A percentile compares a stretch with the other conserved stretches of the same genome.
Evolutionary conservation across 73 alveolate genomes (phyloP).

Genomic region (Tetrahymena elliotti): DNA sequence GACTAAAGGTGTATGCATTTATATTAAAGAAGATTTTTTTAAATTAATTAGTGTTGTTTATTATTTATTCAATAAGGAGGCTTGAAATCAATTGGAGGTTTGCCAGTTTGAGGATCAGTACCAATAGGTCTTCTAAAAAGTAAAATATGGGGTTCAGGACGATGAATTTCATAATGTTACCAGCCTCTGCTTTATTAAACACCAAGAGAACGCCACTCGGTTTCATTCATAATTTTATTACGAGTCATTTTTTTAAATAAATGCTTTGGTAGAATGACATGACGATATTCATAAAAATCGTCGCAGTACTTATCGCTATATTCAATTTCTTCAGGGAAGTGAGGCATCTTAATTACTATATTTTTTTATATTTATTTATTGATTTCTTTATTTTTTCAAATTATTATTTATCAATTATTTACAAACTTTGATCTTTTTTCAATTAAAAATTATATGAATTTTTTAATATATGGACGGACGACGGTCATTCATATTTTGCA

Average conservation of each 20-base stretch:
- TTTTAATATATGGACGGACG: not conserved
- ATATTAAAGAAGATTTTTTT: not conserved
- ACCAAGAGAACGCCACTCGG: constrained; percentile 94
- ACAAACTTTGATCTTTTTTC: not conserved
- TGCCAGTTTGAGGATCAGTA: not conserved
- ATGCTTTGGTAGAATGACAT: constrained; percentile 71
- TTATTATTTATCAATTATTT: not conserved
- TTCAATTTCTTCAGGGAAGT: constrained; percentile 72
- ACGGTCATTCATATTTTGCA: not conserved
- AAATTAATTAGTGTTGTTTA: not conserved
- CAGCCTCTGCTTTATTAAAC: constrained; percentile 90
- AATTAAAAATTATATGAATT: not conserved
- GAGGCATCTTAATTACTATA: constrained; percentile 56
- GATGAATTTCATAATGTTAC: constrained; percentile 79
- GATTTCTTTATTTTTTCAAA: not conserved
- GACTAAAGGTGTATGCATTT: not conserved
- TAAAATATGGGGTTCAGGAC: constrained; percentile 43
- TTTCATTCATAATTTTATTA: constrained; percentile 65
- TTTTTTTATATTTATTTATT: not conserved
- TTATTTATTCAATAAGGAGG: not conserved
- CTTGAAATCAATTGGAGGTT: not conserved
- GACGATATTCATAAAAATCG: constrained; percentile 67
- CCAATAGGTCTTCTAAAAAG: constrained; percentile 14
- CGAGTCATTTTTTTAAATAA: constrained; percentile 66
- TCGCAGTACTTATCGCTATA: constrained; percentile 77